Base-by-base conservation (phyloP, 805 yeast genomes). In the Candida methanosorbosa region DNA sequence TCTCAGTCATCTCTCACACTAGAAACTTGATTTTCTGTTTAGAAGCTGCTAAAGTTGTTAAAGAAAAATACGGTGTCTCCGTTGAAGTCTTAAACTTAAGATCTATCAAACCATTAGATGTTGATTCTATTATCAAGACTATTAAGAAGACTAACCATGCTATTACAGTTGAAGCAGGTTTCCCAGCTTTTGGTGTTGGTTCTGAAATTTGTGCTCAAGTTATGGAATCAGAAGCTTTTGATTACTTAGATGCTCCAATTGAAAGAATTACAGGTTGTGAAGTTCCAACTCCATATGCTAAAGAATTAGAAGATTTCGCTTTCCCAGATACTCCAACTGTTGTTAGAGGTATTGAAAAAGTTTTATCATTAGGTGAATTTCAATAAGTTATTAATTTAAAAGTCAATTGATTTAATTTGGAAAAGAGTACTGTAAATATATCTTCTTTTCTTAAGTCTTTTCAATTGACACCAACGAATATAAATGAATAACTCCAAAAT, bases 261-360 rank as follows among this genome's bases (percentile, higher is more conserved):
- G 94, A 81, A 70, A 86, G 99, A 74, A 90, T 88, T 54, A 92
- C 98, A 40, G 98, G 98, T 63, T 94, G 97, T 59, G 99, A 92
- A 70, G 97, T 88, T 22, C 99, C 99, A 64, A 92, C 98, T 49
- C 99, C 99, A 46, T 92, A 92, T 60, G 95, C 96, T 51, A 76
- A 78, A 64, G 88, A 81, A 68, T 75, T 92, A 59, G 99, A 92
- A 77, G 94, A 83, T 68, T 84, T 92, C 59, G 96, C 97, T 37
- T 92, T 92, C 96, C 99, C 99, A 64, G 95, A 88, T 61, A 72
- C 84, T 37, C 90, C 84, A 56, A 76, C 87, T 46, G 83, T 92
- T 52, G 75, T 83, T 57, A 81, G 87, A 73, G 97, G 87, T 48
- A 72, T 74, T 48, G 84, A 78, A 66, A 81, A 81, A 63, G 88